Evolutionary conservation across 345 rosid genomes (phyloP).

Genomic region (Salix suchowensis): DNA sequence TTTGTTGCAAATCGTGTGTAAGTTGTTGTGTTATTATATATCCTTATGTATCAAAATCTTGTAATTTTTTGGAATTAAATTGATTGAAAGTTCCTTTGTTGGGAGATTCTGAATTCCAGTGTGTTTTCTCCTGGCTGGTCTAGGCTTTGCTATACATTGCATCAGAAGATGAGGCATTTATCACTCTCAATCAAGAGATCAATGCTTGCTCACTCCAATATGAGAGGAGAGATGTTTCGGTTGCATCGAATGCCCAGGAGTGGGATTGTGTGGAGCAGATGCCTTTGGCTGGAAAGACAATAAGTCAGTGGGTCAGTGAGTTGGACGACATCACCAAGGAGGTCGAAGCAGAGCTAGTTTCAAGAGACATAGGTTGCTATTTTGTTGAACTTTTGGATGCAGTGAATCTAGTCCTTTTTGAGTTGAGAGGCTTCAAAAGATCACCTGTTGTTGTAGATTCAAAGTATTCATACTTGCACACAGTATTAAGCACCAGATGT

Average conservation of each 20-base stretch:
- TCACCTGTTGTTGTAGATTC: slow-evolving; percentile 60
- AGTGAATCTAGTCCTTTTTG: slow-evolving; percentile 73
- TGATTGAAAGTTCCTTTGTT: background rate
- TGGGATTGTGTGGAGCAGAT: slow-evolving; percentile 47
- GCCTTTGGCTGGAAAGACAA: slow-evolving; percentile 62
- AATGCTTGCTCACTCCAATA: slow-evolving; percentile 48
- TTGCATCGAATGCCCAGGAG: slow-evolving; percentile 30
- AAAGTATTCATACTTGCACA: slow-evolving; percentile 64
- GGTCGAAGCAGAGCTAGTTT: slow-evolving; percentile 76
- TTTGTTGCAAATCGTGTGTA: background rate
- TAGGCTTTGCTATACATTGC: slow-evolving; percentile 77
- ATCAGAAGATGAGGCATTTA: slow-evolving; percentile 83
- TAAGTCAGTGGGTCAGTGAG: slow-evolving; percentile 60
- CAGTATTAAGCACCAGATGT: slow-evolving; percentile 61
- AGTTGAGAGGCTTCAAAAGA: slow-evolving; percentile 73
- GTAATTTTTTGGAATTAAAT: background rate
- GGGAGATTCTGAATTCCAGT: slow-evolving; percentile 6
- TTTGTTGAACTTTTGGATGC: slow-evolving; percentile 76
- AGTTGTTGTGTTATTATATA: background rate
- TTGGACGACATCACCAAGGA: slow-evolving; percentile 66
- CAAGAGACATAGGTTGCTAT: slow-evolving; percentile 79
- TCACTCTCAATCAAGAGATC: slow-evolving; percentile 51
- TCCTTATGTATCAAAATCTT: background rate
- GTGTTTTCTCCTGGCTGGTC: slow-evolving; percentile 18
- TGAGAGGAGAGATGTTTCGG: slow-evolving; percentile 43